Evolutionary conservation across 2,329 filamentous ascomycete genomes (phyloP).

Genomic region (Calonectria ilicicola): DNA sequence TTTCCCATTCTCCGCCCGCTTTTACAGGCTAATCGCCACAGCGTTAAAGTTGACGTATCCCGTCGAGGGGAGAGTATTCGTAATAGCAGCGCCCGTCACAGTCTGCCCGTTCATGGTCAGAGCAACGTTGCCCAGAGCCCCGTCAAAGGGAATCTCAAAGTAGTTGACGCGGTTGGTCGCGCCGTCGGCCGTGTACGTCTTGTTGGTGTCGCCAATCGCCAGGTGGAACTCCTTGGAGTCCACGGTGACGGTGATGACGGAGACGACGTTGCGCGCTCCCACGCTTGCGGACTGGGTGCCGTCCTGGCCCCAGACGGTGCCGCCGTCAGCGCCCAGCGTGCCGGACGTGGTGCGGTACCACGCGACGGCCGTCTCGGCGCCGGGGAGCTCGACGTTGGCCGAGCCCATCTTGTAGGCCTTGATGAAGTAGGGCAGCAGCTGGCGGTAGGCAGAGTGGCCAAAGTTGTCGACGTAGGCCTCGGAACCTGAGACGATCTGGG

Average conservation of each 20-base stretch:
- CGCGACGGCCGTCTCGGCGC: slow-evolving; percentile 43
- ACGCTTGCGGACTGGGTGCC: slow-evolving; percentile 35
- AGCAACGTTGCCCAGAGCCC: slow-evolving; percentile 25
- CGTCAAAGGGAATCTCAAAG: slow-evolving; percentile 39
- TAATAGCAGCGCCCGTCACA: slow-evolving; percentile 31
- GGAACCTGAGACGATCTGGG: slow-evolving; percentile 56
- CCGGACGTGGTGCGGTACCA: slow-evolving; percentile 50
- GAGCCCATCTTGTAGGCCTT: slow-evolving; percentile 59
- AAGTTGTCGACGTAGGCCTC: slow-evolving; percentile 60
- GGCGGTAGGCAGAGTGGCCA: slow-evolving; percentile 63
- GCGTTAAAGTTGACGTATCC: slow-evolving; percentile 41
- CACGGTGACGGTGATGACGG: slow-evolving; percentile 47
- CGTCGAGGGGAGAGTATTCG: slow-evolving; percentile 25
- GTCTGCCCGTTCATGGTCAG: slow-evolving; percentile 33
- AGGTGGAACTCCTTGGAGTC: slow-evolving; percentile 43
- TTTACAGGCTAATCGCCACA: slow-evolving; percentile 31
- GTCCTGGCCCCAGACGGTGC: slow-evolving; percentile 47
- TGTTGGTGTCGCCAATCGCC: slow-evolving; percentile 43
- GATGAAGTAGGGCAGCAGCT: slow-evolving; percentile 63
- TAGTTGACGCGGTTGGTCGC: slow-evolving; percentile 32
- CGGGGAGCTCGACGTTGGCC: slow-evolving; percentile 37
- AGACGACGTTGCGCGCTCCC: slow-evolving; percentile 46
- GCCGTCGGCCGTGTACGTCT: slow-evolving; percentile 32
- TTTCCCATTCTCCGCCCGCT: too few relatives aligned
- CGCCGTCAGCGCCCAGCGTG: slow-evolving; percentile 42